Percentiles rank a stretch among this genome's conserved stretches.
These are phyloP conservation scores for Phytophthora fragariaefolia DNA, from an alignment of 352 stramenopile genomes.

Conservation along the genomic window DNA sequence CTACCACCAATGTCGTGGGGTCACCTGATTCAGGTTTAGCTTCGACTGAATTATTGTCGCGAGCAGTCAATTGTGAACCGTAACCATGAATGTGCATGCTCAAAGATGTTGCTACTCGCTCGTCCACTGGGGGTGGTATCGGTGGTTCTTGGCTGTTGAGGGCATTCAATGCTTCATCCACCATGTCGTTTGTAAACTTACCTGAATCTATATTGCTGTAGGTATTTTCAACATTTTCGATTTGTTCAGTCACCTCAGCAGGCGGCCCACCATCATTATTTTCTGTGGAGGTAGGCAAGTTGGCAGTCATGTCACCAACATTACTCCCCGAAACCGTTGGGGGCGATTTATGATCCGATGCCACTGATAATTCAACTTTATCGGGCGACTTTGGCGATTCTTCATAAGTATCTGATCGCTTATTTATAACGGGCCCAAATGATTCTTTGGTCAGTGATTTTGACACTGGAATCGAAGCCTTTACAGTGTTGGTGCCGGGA, in stretches of 20 bases:
- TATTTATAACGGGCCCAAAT: background rate
- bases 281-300: background rate
- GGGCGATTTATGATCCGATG: background rate
- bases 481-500: background rate
- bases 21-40: background rate
- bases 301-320: background rate
- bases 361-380: no score
- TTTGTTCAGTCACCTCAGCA: background rate
- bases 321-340: background rate
- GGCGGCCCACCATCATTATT: background rate
- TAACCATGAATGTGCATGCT: slow-evolving; percentile 19
- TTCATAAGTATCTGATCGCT: no score
- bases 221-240: no score
- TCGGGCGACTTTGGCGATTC: no score
- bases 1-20: slow-evolving; percentile 10
- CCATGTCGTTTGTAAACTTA: slow-evolving; percentile 22
- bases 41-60: background rate
- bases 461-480: background rate
- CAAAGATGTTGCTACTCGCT: slow-evolving; percentile 19
- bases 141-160: slow-evolving; percentile 40
- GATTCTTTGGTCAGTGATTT: background rate
- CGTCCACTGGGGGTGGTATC: slow-evolving; percentile 8
- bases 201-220: slow-evolving; percentile 10
- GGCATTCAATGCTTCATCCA: slow-evolving; percentile 35
- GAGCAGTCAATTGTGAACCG: background rate